Conservation (phyloP, 2,329 filamentous ascomycete species). For the Claviceps fusiformis region DNA sequence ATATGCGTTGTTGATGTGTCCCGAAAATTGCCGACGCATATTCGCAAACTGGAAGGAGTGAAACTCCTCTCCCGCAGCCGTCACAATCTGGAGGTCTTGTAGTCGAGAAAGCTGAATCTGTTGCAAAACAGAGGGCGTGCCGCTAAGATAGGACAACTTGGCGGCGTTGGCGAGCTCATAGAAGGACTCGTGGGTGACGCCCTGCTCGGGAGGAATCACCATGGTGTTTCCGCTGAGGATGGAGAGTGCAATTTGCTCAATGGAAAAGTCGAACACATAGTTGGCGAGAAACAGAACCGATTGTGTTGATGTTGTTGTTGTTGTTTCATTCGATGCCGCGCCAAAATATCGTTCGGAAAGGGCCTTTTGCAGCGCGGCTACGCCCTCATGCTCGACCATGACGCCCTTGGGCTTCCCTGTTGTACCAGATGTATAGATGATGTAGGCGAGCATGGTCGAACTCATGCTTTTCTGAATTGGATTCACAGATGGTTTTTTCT, state of each 20-base stretch:
- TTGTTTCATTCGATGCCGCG: background rate
- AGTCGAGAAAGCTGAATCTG: background rate
- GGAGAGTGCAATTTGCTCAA: background rate
- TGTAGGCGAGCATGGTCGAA: conserved; percentile 2
- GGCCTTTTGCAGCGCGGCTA: background rate
- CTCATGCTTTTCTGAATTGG: too few species aligned
- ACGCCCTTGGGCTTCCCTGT: conserved; percentile 8
- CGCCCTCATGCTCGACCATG: conserved; percentile 6
- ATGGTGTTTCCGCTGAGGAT: background rate
- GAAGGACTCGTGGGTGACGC: background rate
- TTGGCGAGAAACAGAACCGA: conserved; percentile 4
- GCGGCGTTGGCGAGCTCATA: background rate
- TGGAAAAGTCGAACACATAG: conserved; percentile 6
- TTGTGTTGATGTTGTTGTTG: background rate
- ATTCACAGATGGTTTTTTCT: background rate
- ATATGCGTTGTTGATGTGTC: background rate
- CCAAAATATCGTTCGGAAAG: conserved; percentile 4
- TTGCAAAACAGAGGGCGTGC: background rate
- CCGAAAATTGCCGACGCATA: background rate
- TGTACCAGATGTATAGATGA: conserved; percentile 9
- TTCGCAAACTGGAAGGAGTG: background rate
- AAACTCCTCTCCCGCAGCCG: background rate
- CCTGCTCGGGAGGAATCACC: background rate
- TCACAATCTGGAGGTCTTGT: background rate
- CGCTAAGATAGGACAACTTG: background rate